Percentiles rank a stretch among this genome's conserved stretches.
Conservation (phyloP, 495 filamentous ascomycete genomes). For the Amorphotheca resinae region DNA sequence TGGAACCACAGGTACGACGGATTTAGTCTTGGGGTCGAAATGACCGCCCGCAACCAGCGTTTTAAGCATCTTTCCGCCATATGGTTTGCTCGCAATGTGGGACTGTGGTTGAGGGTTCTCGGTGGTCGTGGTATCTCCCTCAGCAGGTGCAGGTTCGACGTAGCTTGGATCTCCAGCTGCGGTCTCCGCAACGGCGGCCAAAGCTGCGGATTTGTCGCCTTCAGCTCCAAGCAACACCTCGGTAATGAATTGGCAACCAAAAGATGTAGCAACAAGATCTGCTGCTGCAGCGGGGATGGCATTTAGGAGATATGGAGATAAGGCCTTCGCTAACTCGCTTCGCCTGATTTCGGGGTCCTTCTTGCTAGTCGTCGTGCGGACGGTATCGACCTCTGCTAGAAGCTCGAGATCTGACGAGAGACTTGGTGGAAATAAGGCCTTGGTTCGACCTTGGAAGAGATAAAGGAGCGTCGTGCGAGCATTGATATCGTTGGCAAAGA, state of each 20-base stretch:
- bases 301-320: slow-evolving; percentile 55
- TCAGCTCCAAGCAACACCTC: slow-evolving; percentile 69
- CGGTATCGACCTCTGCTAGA: slow-evolving; percentile 60
- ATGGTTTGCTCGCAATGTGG: slow-evolving; percentile 46
- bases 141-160: slow-evolving; percentile 27
- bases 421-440: slow-evolving; percentile 50
- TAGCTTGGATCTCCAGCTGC: slow-evolving; percentile 49
- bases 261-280: slow-evolving; percentile 56
- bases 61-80: slow-evolving; percentile 79
- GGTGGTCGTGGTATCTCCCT: slow-evolving; percentile 1
- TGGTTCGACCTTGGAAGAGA: slow-evolving; percentile 60
- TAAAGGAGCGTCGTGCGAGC: slow-evolving; percentile 75
- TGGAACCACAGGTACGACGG: slow-evolving; percentile 56
- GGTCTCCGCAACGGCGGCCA: slow-evolving; percentile 58
- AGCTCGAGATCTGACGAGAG: slow-evolving; percentile 48
- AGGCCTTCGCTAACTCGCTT: slow-evolving; percentile 57
- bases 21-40: slow-evolving; percentile 59
- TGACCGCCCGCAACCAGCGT: slow-evolving; percentile 74
- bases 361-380: slow-evolving; percentile 73
- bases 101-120: slow-evolving; percentile 4
- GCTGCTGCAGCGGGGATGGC: slow-evolving; percentile 55
- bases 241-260: slow-evolving; percentile 74
- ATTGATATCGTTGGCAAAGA: slow-evolving; percentile 51
- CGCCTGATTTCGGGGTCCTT: slow-evolving; percentile 70
- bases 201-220: slow-evolving; percentile 56